Evolutionary conservation across 495 filamentous ascomycete species (phyloP), one percentile per base, ranked within the genome.

Genomic region (Lophiotrema nucula): DNA sequence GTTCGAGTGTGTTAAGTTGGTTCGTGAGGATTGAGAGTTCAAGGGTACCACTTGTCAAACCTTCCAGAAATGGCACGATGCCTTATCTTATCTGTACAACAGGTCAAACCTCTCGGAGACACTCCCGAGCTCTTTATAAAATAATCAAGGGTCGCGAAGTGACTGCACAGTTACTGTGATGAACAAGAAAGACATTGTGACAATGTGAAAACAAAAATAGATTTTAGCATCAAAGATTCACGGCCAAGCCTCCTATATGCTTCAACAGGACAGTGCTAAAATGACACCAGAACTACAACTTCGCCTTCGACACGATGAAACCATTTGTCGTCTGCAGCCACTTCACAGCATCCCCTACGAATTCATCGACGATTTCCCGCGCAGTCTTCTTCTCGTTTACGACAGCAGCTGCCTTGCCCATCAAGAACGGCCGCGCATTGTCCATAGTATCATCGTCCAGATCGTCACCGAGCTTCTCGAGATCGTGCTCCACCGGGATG

Each of bases 341-440:
- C 53, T 72, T 78, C 58, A 88, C 83, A 26, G 90, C 92, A 67
- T 95, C 91, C n/a, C 71, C 70, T 47, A 97, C 85, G 68, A 98
- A 88, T 76, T 98, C 93, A 69, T 98, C 92, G 43, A 98, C 87
- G 62, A 98, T 90, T 2, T 71, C 87, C 83, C 93, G 96, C 54
- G 93, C 93, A 37, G 82, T 72, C 83, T 95, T 95, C 81, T 86
- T 88, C 74, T 97, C 90, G 66, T 92, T 92, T 45, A 92, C 87
- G 6, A 97, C 89, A 22, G 93, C 92, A 21, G 93, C 87, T 33
- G 90, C 93, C 78, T 97, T 93, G 66, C 93, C 93, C 92, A 98
- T 97, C 63, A 98, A 70, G 79, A 83, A 95, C 13, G 93, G 93
- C 25, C 90, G 83, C 60, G 90, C 91, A 69, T 89, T 89, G 68